Base-by-base conservation (phyloP, 2,329 filamentous ascomycete species). In the Cladosporium sp. region DNA sequence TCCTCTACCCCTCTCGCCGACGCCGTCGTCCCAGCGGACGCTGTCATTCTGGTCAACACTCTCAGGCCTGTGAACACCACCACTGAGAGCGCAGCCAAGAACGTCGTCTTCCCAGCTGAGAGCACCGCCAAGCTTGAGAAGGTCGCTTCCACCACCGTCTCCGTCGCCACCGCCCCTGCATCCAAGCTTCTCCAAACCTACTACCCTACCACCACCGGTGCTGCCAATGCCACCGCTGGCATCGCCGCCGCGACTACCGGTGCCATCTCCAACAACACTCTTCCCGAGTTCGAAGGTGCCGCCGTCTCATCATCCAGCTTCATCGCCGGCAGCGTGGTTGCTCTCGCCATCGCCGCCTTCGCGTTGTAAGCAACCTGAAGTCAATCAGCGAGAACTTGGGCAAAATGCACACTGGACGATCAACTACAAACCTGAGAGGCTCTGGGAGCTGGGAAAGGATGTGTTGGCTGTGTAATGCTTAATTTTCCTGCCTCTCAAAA, bases 261-360 rank as follows among this genome's bases (percentile, higher is more conserved):
- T 10, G 21, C 31, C 35, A 23, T 31, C 16, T 23, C 35, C 61
- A 63, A 63, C 61, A 63, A 63, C 61, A 63, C 61, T 10, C 50
- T 63, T 10, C 50, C 61, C 33, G 50, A 55, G n/a, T 63, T 56
- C 50, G 61, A 63, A 28, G 61, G 61, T n/a, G 61, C 61, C 23
- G 61, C 61, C 26, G 60, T 31, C 5, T 63, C 61, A 14, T 55
- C 61, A 1, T 56, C 61, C 26, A 56, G 50, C 50, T 56, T 63
- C 35, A 53, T 63, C 8, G 61, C 49, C 5, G 50, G 50, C 33
- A 63, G 61, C 18, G 61, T 56, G n/a, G 40, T 63, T 18, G 61
- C 61, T 35, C 61, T 63, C 5, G 61, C 61, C 7, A 21, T 63
- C 11, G 50, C 50, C 12, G 61, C 61, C 16, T 29, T 63, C 23